Evolutionary conservation across 2,329 filamentous ascomycete species (phyloP), one percentile per base, ranked within the genome.

Genomic region (Rasamsonia emersonii): DNA sequence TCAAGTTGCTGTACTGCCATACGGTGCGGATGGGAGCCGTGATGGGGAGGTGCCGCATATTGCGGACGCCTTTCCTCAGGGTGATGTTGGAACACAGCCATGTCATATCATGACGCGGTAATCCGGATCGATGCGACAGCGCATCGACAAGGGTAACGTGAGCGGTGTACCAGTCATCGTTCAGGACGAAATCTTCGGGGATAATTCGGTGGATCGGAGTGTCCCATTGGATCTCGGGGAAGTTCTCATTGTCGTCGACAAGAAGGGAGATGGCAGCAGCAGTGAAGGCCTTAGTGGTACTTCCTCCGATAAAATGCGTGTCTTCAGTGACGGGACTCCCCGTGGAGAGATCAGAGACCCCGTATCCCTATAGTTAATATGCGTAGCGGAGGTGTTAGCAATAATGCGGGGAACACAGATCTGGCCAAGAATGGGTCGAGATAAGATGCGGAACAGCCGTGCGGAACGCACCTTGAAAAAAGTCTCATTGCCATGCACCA

Each of bases 251-350:
- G 9, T 50, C 46, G 18, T 47, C 40, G 9, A 51, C 43, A 3
- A 51, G 62, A 4, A 74, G 46, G 2, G 67, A 61, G 1, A 77
- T 48, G 0, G 61, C 58, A 2, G 70, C 70, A 2, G 66, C 62
- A 0, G 64, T 67, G 24, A 72, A 63, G 3, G 70, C 66, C 45
- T 77, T 77, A 10, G 70, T 71, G 1, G 63, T 73, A 19, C 69
- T 73, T 3, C 63, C 74, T 3, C 58, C 61, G 37, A 68, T 70
- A 52, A 70, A 76, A 5, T 76, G 57, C 0, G 71, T 74, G 21
- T 67, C 53, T 3, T 60, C 46, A 1, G 58, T 65, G 9, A 60
- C 61, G 2, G 53, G 49, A 1, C 48, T 57, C 13, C 11, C 30
- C 15, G 46, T 49, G 5, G 59, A 49, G 9, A 60, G 47, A n/a